Percentiles rank a stretch among this genome's conserved stretches.
These are phyloP conservation scores for Suillus alpinus DNA, from an alignment of 768 basidiomycete genomes.

Conservation along the genomic window DNA sequence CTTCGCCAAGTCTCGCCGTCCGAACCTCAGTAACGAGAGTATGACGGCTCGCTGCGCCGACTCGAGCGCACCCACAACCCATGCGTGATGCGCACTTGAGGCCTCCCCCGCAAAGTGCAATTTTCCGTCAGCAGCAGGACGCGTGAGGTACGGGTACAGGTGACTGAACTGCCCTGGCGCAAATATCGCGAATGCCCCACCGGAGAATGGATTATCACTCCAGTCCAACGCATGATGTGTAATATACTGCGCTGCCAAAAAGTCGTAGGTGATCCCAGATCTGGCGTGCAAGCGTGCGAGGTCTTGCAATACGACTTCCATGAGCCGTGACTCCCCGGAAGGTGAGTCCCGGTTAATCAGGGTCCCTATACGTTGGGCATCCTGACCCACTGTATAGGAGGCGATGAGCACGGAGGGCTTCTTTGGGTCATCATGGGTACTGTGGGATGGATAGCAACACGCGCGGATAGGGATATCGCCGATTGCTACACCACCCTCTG, in stretches of 20 bases:
- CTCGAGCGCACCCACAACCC: neutral
- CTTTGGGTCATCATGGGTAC: neutral
- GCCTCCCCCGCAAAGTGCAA: constrained; percentile 2
- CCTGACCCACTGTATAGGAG: neutral
- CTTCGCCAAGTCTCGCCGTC: neutral
- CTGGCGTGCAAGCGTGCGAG: neutral
- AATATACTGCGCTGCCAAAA: neutral
- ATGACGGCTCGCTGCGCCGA: constrained; percentile 1
- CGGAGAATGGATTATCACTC: neutral
- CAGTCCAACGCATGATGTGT: neutral
- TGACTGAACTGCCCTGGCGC: neutral
- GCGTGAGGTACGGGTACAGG: neutral
- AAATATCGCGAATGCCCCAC: neutral
- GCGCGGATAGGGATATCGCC: neutral
- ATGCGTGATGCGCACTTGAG: neutral
- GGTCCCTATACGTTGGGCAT: neutral
- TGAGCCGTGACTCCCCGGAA: neutral
- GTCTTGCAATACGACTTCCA: neutral
- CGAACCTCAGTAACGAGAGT: constrained; percentile 1
- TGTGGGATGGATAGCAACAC: neutral
- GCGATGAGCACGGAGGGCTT: neutral
- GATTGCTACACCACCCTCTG: neutral
- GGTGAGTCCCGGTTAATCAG: neutral
- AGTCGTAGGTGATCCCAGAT: neutral
- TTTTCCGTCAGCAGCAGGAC: neutral